phyloP scores from a whole-genome alignment of 2,329 filamentous ascomycete species.

The Ophiocordyceps robertsii region DNA sequence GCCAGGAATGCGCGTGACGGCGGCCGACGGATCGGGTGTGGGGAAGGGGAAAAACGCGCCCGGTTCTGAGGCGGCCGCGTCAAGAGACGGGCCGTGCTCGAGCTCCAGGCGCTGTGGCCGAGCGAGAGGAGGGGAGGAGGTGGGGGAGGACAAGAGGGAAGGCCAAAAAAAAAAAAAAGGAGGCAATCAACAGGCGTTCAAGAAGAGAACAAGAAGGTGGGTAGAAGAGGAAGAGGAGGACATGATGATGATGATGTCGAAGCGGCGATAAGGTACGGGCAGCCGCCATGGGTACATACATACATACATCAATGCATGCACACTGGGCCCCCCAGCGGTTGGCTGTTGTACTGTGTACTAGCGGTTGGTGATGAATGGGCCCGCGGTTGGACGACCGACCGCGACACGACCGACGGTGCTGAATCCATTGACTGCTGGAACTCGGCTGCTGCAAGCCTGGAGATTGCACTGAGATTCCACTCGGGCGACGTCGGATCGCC shows the following conservation, averaged over 20 bases:
- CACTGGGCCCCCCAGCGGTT: neutral
- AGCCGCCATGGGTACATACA: no score
- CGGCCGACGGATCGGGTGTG: constrained; percentile 3
- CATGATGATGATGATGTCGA: constrained; percentile 1
- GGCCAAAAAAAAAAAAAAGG: no score
- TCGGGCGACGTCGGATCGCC: constrained; percentile 16
- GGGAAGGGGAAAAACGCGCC: constrained; percentile 2
- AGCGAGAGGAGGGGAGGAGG: neutral
- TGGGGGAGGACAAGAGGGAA: neutral
- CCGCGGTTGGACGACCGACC: neutral
- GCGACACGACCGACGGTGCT: neutral
- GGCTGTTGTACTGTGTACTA: neutral
- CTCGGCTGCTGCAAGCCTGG: constrained; percentile 1
- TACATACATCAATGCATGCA: no score
- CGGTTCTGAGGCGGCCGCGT: neutral
- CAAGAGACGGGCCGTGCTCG: neutral
- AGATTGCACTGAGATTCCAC: constrained; percentile 7
- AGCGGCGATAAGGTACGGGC: no score
- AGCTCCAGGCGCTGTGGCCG: neutral
- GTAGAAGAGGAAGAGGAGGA: constrained; percentile 3
- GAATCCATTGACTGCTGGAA: neutral
- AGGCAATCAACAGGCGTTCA: neutral
- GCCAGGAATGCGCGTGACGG: constrained; percentile 1
- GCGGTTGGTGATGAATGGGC: neutral
- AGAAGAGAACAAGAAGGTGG: constrained; percentile 1